Base-by-base conservation (phyloP, 2,329 filamentous ascomycete species). In the Nigrospora oryzae region DNA sequence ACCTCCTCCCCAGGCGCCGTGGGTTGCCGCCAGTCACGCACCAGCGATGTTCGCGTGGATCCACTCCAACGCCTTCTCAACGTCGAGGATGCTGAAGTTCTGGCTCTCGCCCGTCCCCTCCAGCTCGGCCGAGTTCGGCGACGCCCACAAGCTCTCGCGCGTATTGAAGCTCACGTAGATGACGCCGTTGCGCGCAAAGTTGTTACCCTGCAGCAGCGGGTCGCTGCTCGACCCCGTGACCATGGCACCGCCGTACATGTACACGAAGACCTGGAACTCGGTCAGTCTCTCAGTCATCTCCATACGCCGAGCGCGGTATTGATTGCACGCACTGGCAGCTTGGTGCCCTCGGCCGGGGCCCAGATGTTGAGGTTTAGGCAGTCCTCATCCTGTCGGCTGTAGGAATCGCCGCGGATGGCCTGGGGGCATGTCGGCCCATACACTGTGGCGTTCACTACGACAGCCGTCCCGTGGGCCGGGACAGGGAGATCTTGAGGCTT, bases 171-270 rank as follows among this genome's bases (percentile, higher is more conserved):
- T 65, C 45, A 66, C 61, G 38, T 62, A 64, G 40, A 64, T 43
- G 17, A 64, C 57, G 15, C 57, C 62, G n/a, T 64, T 64, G 32
- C 57, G 55, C 15, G 62, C 62, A 49, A 64, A 64, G 51, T 64
- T 64, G 33, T 52, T 56, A 19, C 56, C 63, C 38, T 65, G 63
- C 2, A 63, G 51, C 15, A 62, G 60, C 16, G 65, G 60, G 49
- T 68, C 68, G 56, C 63, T 69, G 55, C 51, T 63, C 43, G 62
- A 62, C 8, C 64, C 64, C 7, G 63, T 66, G 42, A 68, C 65
- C 55, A 68, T 68, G 0, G 66, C 66, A 36, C 65, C 67, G 6
- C 68, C 68, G 17, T 69, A 69, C 54, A 70, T 70, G 48, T 69
- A 70, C 2, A 72, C 63, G 16, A 66, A 52, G 1, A 69, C 65